These are phyloP conservation scores for Avena eriantha DNA, from an alignment of 176 grass and related monocot genomes.

Conservation along the genomic window DNA sequence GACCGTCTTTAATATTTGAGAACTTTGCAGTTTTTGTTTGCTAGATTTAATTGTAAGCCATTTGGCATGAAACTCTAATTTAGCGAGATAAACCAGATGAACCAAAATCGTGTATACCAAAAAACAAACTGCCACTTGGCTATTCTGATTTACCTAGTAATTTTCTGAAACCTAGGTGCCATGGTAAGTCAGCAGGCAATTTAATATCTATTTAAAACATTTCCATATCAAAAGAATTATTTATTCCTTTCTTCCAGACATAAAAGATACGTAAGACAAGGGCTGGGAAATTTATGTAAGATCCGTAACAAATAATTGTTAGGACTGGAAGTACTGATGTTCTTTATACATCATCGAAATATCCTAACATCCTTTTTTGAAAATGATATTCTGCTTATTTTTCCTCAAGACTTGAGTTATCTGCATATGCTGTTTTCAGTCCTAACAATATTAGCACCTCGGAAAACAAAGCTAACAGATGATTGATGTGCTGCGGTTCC, in stretches of 20 bases:
- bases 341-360: conserved; percentile 14
- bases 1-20: neutral
- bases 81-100: neutral
- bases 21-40: neutral
- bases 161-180: neutral
- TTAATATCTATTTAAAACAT: neutral
- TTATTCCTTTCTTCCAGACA: conserved; percentile 7
- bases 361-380: neutral
- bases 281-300: neutral
- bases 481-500: neutral
- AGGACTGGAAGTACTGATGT: neutral
- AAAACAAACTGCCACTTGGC: neutral
- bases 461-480: neutral
- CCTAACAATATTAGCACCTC: neutral
- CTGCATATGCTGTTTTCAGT: neutral
- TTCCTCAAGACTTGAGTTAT: neutral
- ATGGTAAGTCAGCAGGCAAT: neutral
- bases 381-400: neutral
- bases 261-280: neutral
- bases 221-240: neutral
- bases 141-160: neutral
- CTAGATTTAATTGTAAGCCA: neutral
- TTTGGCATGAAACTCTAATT: neutral
- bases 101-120: neutral
- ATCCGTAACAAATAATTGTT: neutral